Conservation (phyloP, 2,329 filamentous ascomycete species). For the Xylaria digitata region DNA sequence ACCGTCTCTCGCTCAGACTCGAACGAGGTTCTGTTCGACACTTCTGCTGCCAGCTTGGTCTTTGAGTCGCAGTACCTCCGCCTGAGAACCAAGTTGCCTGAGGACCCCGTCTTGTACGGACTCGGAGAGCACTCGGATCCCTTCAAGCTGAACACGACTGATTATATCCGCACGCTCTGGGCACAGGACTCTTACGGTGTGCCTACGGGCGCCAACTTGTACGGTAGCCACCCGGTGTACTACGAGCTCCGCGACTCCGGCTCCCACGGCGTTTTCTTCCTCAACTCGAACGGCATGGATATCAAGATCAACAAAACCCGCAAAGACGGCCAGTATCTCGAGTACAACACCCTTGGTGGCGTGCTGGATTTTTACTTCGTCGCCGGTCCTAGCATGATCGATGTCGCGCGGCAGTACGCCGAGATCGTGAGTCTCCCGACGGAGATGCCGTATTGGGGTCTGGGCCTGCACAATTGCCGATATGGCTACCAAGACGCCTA, state of each 20-base stretch:
- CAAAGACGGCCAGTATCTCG: slow-evolving; percentile 73
- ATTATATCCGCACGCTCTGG: slow-evolving; percentile 78
- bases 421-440: slow-evolving; percentile 66
- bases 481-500: slow-evolving; percentile 74
- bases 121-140: slow-evolving; percentile 81
- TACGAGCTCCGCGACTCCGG: slow-evolving; percentile 73
- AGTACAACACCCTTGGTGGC: slow-evolving; percentile 83
- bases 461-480: slow-evolving; percentile 71
- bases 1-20: slow-evolving; percentile 53
- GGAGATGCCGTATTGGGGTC: slow-evolving; percentile 73
- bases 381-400: slow-evolving; percentile 67
- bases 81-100: slow-evolving; percentile 75
- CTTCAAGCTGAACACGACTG: slow-evolving; percentile 73
- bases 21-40: slow-evolving; percentile 73
- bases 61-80: slow-evolving; percentile 84
- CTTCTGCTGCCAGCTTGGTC: slow-evolving; percentile 72
- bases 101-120: slow-evolving; percentile 78
- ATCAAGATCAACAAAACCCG: slow-evolving; percentile 75
- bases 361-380: slow-evolving; percentile 79
- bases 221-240: slow-evolving; percentile 80
- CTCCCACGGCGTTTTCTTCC: slow-evolving; percentile 73
- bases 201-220: slow-evolving; percentile 73
- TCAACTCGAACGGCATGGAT: slow-evolving; percentile 82
- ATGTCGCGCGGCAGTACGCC: slow-evolving; percentile 69
- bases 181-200: slow-evolving; percentile 73